phyloP scores from a whole-genome alignment of 805 yeast genomes.

The Saccharomycopsis oosterbeekiorum region DNA sequence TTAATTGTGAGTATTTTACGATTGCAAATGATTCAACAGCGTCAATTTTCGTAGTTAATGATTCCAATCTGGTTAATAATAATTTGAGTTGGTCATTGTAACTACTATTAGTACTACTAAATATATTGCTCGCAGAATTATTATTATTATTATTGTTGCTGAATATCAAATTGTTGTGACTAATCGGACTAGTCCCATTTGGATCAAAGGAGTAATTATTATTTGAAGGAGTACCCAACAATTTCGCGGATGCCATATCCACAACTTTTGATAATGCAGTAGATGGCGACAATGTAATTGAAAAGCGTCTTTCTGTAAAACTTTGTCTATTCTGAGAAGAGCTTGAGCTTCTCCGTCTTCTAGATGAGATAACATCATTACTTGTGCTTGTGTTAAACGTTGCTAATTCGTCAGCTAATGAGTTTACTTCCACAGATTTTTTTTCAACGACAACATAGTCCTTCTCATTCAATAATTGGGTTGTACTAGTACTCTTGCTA shows the following conservation, averaged over 20 bases:
- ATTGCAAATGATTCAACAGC: constrained; percentile 85
- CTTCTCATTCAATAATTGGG: constrained; percentile 35
- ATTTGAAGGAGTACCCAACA: constrained; percentile 45
- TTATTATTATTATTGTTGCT: constrained; percentile 14
- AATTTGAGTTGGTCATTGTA: not conserved
- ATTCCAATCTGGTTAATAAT: constrained; percentile 38
- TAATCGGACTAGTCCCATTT: not conserved
- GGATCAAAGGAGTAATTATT: constrained; percentile 11
- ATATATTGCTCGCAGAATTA: constrained; percentile 21
- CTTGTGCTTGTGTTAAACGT: constrained; percentile 32
- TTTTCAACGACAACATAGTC: constrained; percentile 95
- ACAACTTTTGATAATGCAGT: constrained; percentile 84
- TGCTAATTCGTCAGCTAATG: constrained; percentile 87
- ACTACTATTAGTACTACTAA: constrained; percentile 24
- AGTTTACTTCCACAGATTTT: constrained; percentile 89
- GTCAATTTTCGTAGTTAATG: constrained; percentile 80
- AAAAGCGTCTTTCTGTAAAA: constrained; percentile 46
- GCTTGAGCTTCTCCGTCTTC: constrained; percentile 34
- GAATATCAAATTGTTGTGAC: not conserved
- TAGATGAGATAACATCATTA: constrained; percentile 7
- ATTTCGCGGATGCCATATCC: constrained; percentile 76
- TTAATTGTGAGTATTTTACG: constrained; percentile 76
- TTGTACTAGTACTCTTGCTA: not conserved
- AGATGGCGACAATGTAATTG: constrained; percentile 66
- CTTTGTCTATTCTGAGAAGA: constrained; percentile 47